phyloP scores from a whole-genome alignment of 2,329 filamentous ascomycete genomes.

The Pyrenochaeta sp. region DNA sequence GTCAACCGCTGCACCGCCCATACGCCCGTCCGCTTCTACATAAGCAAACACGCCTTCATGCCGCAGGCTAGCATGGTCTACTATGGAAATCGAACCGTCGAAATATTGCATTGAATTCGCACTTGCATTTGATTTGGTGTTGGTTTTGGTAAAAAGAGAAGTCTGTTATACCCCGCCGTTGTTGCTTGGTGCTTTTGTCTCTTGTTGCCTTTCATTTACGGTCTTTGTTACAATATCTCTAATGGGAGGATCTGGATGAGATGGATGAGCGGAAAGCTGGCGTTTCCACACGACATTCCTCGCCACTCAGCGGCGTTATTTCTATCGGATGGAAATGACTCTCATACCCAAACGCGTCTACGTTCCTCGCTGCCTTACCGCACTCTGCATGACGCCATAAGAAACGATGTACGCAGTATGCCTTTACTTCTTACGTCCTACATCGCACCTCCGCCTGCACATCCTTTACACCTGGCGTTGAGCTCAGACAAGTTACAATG shows the following conservation, averaged over 20 bases:
- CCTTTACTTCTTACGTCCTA: conserved; percentile 1
- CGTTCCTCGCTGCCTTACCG: not conserved
- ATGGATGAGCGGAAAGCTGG: conserved; percentile 14
- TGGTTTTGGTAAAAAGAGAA: conserved; percentile 24
- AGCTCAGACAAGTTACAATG: conserved; percentile 2
- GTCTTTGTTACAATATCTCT: conserved; percentile 2
- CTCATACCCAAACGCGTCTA: not conserved
- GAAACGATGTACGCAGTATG: conserved; percentile 15
- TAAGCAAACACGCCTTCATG: conserved; percentile 10
- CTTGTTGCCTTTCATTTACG: not conserved
- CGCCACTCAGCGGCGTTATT: conserved; percentile 1
- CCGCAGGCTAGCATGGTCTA: conserved; percentile 5
- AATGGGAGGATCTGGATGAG: conserved; percentile 6
- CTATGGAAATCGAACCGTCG: conserved; percentile 3
- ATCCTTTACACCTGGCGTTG: not conserved
- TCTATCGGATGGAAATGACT: not conserved
- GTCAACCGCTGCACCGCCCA: conserved; percentile 19
- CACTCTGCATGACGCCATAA: conserved; percentile 15
- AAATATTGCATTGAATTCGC: conserved; percentile 14
- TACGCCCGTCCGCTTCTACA: conserved; percentile 21
- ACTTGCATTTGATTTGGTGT: conserved; percentile 32
- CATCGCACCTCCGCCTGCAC: not conserved
- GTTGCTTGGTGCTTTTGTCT: conserved; percentile 11
- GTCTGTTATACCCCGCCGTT: conserved; percentile 31
- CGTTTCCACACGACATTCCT: conserved; percentile 10